Evolutionary conservation across 352 stramenopile genomes (phyloP).

Genomic region (Phytophthora quininea): DNA sequence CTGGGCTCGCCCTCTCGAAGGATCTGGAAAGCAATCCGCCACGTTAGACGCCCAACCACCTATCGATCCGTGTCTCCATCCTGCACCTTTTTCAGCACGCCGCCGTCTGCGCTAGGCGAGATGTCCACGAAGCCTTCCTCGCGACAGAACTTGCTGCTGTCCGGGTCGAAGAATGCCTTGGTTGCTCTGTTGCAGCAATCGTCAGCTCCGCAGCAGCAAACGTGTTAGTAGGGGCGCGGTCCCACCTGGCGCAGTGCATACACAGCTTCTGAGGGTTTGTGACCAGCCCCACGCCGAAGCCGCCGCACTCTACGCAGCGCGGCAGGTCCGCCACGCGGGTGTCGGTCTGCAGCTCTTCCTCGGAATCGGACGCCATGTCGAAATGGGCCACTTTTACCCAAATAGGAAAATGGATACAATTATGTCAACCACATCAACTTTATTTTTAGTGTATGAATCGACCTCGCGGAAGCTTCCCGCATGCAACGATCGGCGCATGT

Average conservation of each 20-base stretch:
- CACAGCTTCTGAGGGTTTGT: slow-evolving; percentile 79
- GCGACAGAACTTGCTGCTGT: slow-evolving; percentile 63
- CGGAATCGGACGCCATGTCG: slow-evolving; percentile 16
- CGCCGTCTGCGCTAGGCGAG: slow-evolving; percentile 69
- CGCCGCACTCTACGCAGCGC: slow-evolving; percentile 72
- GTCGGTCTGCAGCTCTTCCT: slow-evolving; percentile 3
- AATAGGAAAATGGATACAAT: neutral
- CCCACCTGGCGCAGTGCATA: slow-evolving; percentile 67
- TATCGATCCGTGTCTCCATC: too few relatives aligned
- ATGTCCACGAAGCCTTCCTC: slow-evolving; percentile 87
- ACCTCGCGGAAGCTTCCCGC: too few relatives aligned
- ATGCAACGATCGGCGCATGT: too few relatives aligned
- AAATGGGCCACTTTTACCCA: neutral
- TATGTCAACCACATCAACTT: neutral
- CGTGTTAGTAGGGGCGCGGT: neutral
- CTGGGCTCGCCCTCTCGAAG: slow-evolving; percentile 58
- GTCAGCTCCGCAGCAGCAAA: neutral
- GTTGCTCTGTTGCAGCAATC: slow-evolving; percentile 37
- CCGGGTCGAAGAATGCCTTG: slow-evolving; percentile 81
- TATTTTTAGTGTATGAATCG: too few relatives aligned
- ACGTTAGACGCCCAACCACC: neutral
- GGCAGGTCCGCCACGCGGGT: slow-evolving; percentile 38
- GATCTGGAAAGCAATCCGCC: slow-evolving; percentile 29
- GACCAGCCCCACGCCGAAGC: slow-evolving; percentile 70
- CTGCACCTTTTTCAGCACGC: slow-evolving; percentile 80